These are phyloP conservation scores for Hemerocallis citrina DNA, from an alignment of 106 monocot genomes.

Conservation along the genomic window DNA sequence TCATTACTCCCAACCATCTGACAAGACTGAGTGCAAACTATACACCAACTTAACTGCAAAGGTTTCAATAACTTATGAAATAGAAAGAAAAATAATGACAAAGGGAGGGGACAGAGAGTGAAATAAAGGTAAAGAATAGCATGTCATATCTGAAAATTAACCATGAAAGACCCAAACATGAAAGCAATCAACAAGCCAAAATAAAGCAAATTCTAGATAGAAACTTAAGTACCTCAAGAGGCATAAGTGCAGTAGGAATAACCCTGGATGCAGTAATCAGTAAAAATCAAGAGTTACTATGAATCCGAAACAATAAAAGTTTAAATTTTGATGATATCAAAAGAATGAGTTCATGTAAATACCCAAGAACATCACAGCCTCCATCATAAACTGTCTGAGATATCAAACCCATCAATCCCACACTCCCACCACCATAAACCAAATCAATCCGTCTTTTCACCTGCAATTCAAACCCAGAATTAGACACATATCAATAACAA, in stretches of 20 bases:
- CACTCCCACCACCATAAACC: slow-evolving; percentile 86
- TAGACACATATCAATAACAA: background rate
- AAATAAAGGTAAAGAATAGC: background rate
- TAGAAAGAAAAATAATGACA: too few relatives aligned
- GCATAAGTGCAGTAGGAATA: slow-evolving; percentile 73
- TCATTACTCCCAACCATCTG: too few relatives aligned
- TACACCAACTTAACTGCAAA: too few relatives aligned
- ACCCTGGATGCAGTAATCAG: slow-evolving; percentile 42
- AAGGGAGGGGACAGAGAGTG: background rate
- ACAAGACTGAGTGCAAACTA: too few relatives aligned
- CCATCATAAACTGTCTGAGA: slow-evolving; percentile 70
- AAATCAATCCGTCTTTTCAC: slow-evolving; percentile 69
- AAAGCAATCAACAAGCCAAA: background rate
- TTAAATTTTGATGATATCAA: background rate
- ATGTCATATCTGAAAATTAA: background rate
- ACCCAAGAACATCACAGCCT: slow-evolving; percentile 88
- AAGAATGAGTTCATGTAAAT: background rate
- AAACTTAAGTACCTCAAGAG: slow-evolving; percentile 50
- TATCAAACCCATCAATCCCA: slow-evolving; percentile 84
- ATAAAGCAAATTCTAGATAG: background rate
- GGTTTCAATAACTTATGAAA: too few relatives aligned
- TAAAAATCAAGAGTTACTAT: slow-evolving; percentile 5
- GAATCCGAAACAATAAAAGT: background rate
- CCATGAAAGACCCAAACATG: slow-evolving; percentile 4
- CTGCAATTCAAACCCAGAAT: slow-evolving; percentile 28